Base-by-base conservation (phyloP, 208 protist species). In the Trypanosomatidae sp. region DNA sequence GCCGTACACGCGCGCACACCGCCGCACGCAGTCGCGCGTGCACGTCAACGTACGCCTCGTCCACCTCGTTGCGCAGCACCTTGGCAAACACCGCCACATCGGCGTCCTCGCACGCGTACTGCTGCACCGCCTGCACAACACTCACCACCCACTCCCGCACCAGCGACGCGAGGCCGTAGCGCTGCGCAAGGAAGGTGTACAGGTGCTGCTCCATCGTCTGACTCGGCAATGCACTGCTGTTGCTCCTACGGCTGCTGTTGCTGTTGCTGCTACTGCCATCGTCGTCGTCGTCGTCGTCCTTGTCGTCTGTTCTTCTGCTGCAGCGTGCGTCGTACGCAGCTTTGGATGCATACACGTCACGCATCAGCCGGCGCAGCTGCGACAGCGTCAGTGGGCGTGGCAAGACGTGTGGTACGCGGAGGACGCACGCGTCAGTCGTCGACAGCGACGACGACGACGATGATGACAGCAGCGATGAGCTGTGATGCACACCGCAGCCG, bases 151-250 rank as follows among this genome's bases (percentile, higher is more conserved):
- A 94, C 28, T 94, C 83, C 10, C 76, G 26, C 35, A 95, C 90
- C 13, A 96, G 56, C 27, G 79, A 66, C 30, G 75, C 67, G 32
- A 95, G 57, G 0, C 86, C 84, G 57, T 94, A 95, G n/a, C 71
- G 69, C 38, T 94, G 76, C 48, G 84, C 93, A 13, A 95, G 66
- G 53, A 74, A 93, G 7, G 85, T 95, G 63, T 92, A 88, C 62
- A 96, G 78, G 69, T 96, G 81, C 54, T 96, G 79, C 61, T 95
- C 80, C 80, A 97, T 85, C 16, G 88, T 96, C 59, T 95, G 82
- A 3, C 30, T 43, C 11, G n/a, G 11, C n/a, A 35, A 15, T 35
- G 30, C 30, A 35, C n/a, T n/a, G n/a, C n/a, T 35, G 11, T 35
- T 15, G 11, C n/a, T 35, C 30, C n/a, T 15, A 35, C 30, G n/a